A percentile compares a stretch with the other conserved stretches of the same genome.
These are phyloP conservation scores for Chytriomyces sp. DNA, from an alignment of 192 early-diverging fungal genomes.

Conservation along the genomic window DNA sequence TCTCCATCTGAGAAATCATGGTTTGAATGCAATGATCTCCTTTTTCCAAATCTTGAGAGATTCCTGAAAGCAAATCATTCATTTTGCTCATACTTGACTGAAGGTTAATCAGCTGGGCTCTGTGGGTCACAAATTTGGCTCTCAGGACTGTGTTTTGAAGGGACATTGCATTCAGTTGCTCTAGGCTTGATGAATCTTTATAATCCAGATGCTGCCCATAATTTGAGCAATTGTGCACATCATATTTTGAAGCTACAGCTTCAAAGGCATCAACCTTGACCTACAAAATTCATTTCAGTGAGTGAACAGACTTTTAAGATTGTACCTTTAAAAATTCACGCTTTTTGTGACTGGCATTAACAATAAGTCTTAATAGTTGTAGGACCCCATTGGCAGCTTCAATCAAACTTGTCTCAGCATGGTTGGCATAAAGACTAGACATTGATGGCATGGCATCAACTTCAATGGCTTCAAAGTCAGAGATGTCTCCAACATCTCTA, in stretches of 20 bases:
- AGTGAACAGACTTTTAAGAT: background rate
- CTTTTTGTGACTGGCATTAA: background rate
- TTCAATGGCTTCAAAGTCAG: background rate
- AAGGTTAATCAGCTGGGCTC: constrained; percentile 6
- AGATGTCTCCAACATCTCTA: background rate
- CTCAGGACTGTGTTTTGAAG: background rate
- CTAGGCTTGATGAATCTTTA: background rate
- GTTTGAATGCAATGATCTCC: background rate
- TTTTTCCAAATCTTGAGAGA: background rate
- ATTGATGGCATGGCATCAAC: background rate
- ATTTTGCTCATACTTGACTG: background rate
- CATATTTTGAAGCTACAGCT: background rate
- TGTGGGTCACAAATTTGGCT: constrained; percentile 5
- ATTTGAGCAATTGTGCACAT: background rate
- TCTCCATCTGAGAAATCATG: constrained; percentile 15
- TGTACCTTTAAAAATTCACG: background rate
- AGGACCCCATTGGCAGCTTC: background rate
- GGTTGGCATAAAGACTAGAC: background rate
- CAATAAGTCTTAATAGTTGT: background rate
- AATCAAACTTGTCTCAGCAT: background rate
- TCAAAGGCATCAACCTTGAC: background rate
- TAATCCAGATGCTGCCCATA: background rate
- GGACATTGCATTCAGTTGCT: background rate
- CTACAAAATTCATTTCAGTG: background rate
- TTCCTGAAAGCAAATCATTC: background rate